Evolutionary conservation across 805 yeast genomes (phyloP), one percentile per base, ranked within the genome.

Genomic region (Yamadazyma tumulicola): DNA sequence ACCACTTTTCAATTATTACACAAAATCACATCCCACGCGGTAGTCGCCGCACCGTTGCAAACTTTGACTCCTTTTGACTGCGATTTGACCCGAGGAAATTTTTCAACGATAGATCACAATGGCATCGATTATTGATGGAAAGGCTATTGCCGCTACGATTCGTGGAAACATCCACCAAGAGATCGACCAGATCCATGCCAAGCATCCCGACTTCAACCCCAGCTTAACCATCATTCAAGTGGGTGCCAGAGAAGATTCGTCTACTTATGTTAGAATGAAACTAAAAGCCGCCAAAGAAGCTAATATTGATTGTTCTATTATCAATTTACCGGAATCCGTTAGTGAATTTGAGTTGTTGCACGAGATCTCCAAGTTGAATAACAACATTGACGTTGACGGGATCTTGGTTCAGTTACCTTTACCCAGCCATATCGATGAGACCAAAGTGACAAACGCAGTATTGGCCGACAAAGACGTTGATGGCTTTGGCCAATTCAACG

Each of bases 181-280:
- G 29, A 72, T 77, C 48, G 19, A 39, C 11, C 50, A 52, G 35
- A 45, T 72, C 37, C 72, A 74, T 53, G 42, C 57, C 8, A 54
- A 61, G 21, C 67, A 73, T 45, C 72, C 79, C 11, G 66, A 64
- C 31, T 83, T 84, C 58, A 63, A 67, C 43, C 93, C 95, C 19
- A 70, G 67, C 27, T 65, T 85, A 51, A 67, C 79, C 41, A 84
- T 85, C 45, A 67, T 85, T 44, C 95, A 85, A 61, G 83, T 85
- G 15, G 95, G 94, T 37, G 64, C 66, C 17, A 71, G 91, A 57
- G 82, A 81, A 15, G 95, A 85, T 52, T 83, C 93, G 9, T 67
- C 82, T n/a, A 81, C 87, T 3, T 85, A 85, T 57, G 89, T 85
- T 30, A 74, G 77, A 45, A 83, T 82, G 87, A 85, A 85, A 58